These are phyloP conservation scores for Kazachstania kunashirensis DNA, from an alignment of 805 yeast species.

Conservation along the genomic window DNA sequence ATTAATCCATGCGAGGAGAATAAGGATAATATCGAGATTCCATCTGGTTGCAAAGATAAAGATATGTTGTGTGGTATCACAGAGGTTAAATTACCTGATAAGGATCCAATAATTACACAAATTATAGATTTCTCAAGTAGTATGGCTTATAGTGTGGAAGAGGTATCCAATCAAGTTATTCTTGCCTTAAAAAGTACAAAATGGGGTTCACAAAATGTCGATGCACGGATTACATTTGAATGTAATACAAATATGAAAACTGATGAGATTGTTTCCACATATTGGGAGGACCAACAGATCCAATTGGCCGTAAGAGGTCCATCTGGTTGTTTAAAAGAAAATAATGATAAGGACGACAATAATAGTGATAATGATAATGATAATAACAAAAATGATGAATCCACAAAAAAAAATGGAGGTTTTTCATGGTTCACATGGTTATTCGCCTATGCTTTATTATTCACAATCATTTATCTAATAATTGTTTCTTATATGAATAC, in stretches of 20 bases:
- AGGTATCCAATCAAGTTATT: slow-evolving; percentile 28
- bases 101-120: slow-evolving; percentile 43
- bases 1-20: slow-evolving; percentile 55
- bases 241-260: slow-evolving; percentile 38
- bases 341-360: slow-evolving; percentile 13
- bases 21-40: slow-evolving; percentile 27
- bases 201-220: slow-evolving; percentile 60
- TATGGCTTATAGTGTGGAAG: slow-evolving; percentile 20
- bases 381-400: slow-evolving; percentile 17
- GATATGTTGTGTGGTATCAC: slow-evolving; percentile 76
- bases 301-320: slow-evolving; percentile 33
- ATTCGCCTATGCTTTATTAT: slow-evolving; percentile 58
- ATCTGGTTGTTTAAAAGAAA: slow-evolving; percentile 34
- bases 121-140: slow-evolving; percentile 44
- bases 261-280: slow-evolving; percentile 15
- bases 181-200: slow-evolving; percentile 41
- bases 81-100: slow-evolving; percentile 40
- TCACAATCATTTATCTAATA: slow-evolving; percentile 60
- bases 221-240: slow-evolving; percentile 38
- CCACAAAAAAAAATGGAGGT: slow-evolving; percentile 23
- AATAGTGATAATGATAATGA: slow-evolving; percentile 22
- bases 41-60: slow-evolving; percentile 51
- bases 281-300: slow-evolving; percentile 22
- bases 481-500: slow-evolving; percentile 65
- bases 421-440: slow-evolving; percentile 60